Evolutionary conservation across 192 early-diverging fungal genomes (phyloP).

Genomic region (Lunasporangiospora selenospora): DNA sequence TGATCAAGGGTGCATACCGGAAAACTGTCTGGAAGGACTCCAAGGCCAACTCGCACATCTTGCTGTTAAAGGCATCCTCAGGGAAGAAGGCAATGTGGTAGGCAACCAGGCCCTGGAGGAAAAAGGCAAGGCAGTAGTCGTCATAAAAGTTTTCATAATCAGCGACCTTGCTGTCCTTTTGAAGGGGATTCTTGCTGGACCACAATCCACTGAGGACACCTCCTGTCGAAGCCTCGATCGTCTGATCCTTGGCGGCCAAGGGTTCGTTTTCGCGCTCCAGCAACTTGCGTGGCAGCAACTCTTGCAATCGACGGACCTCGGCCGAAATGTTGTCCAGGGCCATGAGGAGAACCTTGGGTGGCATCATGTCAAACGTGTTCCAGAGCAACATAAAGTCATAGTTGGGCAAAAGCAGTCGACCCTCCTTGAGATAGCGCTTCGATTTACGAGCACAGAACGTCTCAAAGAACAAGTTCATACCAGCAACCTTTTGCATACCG

Average conservation of each 20-base stretch:
- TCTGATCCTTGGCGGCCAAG: slow-evolving; percentile 36
- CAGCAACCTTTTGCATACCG: slow-evolving; percentile 80
- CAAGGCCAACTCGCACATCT: slow-evolving; percentile 33
- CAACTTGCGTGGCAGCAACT: slow-evolving; percentile 29
- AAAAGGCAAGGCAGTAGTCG: slow-evolving; percentile 76
- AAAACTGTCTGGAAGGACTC: slow-evolving; percentile 56
- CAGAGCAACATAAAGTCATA: slow-evolving; percentile 80
- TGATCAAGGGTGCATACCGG: slow-evolving; percentile 60
- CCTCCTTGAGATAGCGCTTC: slow-evolving; percentile 75
- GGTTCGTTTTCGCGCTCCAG: slow-evolving; percentile 29
- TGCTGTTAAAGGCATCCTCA: slow-evolving; percentile 45
- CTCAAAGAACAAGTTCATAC: slow-evolving; percentile 86
- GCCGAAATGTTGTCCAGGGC: slow-evolving; percentile 27
- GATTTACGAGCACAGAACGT: slow-evolving; percentile 85
- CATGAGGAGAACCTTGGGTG: slow-evolving; percentile 41
- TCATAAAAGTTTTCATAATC: slow-evolving; percentile 72
- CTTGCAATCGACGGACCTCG: slow-evolving; percentile 25
- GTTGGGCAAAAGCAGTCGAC: slow-evolving; percentile 73
- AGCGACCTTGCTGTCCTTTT: slow-evolving; percentile 28
- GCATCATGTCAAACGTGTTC: slow-evolving; percentile 78
- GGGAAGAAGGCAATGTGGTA: slow-evolving; percentile 65
- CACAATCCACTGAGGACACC: slow-evolving; percentile 49
- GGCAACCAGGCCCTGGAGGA: slow-evolving; percentile 69
- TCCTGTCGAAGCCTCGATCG: slow-evolving; percentile 41
- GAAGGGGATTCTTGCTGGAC: slow-evolving; percentile 31